Evolutionary conservation across 1,139 yeast genomes (phyloP), one percentile per base, ranked within the genome.

Genomic region (Suhomyces choctaworum): DNA sequence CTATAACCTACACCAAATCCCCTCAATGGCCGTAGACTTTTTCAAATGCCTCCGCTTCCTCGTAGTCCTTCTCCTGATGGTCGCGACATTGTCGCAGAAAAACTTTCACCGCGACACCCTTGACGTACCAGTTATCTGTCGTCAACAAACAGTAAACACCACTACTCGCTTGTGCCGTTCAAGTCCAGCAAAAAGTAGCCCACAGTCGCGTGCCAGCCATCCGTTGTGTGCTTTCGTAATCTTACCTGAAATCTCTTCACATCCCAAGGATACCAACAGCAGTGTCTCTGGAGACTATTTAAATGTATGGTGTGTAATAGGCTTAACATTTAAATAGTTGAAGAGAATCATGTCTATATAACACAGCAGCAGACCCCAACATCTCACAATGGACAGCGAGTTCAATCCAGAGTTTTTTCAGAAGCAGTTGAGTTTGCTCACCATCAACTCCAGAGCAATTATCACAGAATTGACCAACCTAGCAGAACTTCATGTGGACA

Each of bases 391-490:
- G 32, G 31, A 27, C 24, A 29, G 16, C 33, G 37, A 30, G 29
- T 62, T 60, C 45, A 56, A 54, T 44, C 52, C 62, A 31, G 62
- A 60, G 21, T 54, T 61, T 40, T 66, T 53, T 45, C 57, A 54
- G 41, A 57, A 53, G 37, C 59, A 60, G 25, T 59, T 69, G 29
- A 46, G 49, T 24, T 58, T 62, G 27, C 57, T 69, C 22, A 66
- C 73, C 30, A 53, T 64, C 41, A 65, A 66, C 39, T 64, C 71
- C 14, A 47, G 70, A 33, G 64, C 69, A 4, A 53, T 68, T 22
- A 68, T 70, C 24, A 60, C 63, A 22, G 70, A 66, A 37, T 53
- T 70, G 32, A 67, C 76, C 13, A 48, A 58, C 13, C 47, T 66
- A 22, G 73, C 75, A 1, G 71, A 64, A 40, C 49, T 45, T 21